Conservation (phyloP, 768 basidiomycete genomes). For the Russula brevipes region DNA sequence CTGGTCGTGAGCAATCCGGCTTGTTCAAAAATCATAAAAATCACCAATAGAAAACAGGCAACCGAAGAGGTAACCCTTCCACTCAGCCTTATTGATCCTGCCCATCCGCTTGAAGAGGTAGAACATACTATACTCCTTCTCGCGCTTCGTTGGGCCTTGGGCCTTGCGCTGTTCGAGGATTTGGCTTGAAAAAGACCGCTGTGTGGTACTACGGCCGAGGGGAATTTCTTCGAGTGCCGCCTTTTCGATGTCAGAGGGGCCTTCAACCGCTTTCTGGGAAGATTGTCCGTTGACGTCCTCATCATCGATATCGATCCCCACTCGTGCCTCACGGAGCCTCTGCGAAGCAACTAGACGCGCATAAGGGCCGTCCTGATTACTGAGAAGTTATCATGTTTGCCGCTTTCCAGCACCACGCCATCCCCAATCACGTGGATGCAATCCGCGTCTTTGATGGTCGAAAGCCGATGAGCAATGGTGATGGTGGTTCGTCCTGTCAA, state of each 20-base stretch:
- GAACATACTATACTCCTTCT: slow-evolving; percentile 38
- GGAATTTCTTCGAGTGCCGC: slow-evolving; percentile 51
- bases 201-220: slow-evolving; percentile 45
- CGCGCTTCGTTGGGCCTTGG: slow-evolving; percentile 30
- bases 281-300: background rate
- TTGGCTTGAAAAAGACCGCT: slow-evolving; percentile 61
- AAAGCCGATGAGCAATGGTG: slow-evolving; percentile 33
- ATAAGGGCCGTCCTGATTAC: slow-evolving; percentile 54
- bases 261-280: slow-evolving; percentile 3
- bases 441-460: slow-evolving; percentile 40
- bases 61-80: slow-evolving; percentile 56
- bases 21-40: background rate
- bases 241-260: slow-evolving; percentile 43
- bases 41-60: slow-evolving; percentile 39
- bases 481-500: slow-evolving; percentile 32
- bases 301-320: slow-evolving; percentile 23
- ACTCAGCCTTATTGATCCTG: slow-evolving; percentile 51
- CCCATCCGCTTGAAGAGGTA: slow-evolving; percentile 69
- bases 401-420: slow-evolving; percentile 41
- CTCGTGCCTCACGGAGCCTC: slow-evolving; percentile 53
- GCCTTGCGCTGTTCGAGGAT: slow-evolving; percentile 44
- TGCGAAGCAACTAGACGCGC: slow-evolving; percentile 68
- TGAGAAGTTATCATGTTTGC: slow-evolving; percentile 39
- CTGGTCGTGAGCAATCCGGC: background rate
- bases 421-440: slow-evolving; percentile 42